Conservation (phyloP, 2,329 filamentous ascomycete species). For the Aureobasidium vineae region DNA sequence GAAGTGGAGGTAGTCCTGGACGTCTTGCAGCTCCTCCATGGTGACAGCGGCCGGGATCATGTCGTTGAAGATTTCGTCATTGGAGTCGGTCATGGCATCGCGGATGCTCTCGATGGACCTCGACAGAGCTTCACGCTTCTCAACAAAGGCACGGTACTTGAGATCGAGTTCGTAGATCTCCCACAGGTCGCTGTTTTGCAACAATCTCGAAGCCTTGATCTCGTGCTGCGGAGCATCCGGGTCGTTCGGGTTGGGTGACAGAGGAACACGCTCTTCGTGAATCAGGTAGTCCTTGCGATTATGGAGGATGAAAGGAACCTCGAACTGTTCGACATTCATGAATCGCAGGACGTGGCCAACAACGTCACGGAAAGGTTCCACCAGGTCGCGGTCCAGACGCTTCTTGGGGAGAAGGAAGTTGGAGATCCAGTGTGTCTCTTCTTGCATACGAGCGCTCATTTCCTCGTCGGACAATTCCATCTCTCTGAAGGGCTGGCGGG, state of each 20-base stretch:
- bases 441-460: constrained; percentile 59
- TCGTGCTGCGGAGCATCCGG: constrained; percentile 69
- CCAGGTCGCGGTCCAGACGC: constrained; percentile 64
- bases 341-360: constrained; percentile 93
- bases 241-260: constrained; percentile 62
- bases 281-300: constrained; percentile 98
- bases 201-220: constrained; percentile 76
- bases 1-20: constrained; percentile 96
- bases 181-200: constrained; percentile 93
- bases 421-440: constrained; percentile 90
- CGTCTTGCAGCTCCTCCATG: constrained; percentile 93
- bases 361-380: constrained; percentile 79
- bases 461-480: constrained; percentile 73
- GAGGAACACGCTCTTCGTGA: constrained; percentile 71
- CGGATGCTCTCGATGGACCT: constrained; percentile 58
- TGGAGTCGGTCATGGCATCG: constrained; percentile 52
- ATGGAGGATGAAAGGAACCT: constrained; percentile 97
- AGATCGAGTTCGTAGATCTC: constrained; percentile 91
- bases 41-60: constrained; percentile 76
- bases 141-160: constrained; percentile 88
- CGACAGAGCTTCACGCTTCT: constrained; percentile 84
- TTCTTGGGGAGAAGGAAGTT: constrained; percentile 89
- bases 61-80: constrained; percentile 75
- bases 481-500: constrained; percentile 83
- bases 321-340: constrained; percentile 89